Evolutionary conservation across 2,329 filamentous ascomycete species (phyloP).

Genomic region (Claviceps cyperi): DNA sequence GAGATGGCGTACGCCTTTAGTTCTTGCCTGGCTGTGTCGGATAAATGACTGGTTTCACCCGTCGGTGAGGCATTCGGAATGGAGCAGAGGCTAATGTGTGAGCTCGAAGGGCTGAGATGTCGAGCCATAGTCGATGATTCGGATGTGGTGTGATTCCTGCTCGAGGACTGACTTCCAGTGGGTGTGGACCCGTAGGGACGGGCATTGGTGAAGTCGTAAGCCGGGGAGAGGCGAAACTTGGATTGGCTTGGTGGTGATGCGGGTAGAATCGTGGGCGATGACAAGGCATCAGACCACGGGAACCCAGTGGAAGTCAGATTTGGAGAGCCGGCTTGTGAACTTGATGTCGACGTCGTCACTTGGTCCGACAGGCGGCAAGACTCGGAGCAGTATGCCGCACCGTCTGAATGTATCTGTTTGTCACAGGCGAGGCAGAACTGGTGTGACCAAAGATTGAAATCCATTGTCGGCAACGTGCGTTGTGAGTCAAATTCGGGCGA

Average conservation of each 20-base stretch:
- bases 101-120: slow-evolving; percentile 56
- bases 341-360: slow-evolving; percentile 50
- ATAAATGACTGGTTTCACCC: slow-evolving; percentile 44
- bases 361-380: slow-evolving; percentile 78
- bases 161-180: slow-evolving; percentile 18
- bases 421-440: slow-evolving; percentile 93
- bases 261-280: not conserved
- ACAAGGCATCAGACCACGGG: slow-evolving; percentile 25
- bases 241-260: slow-evolving; percentile 11
- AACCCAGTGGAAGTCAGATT: slow-evolving; percentile 35
- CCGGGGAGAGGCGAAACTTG: slow-evolving; percentile 56
- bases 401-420: slow-evolving; percentile 57
- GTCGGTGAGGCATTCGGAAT: slow-evolving; percentile 48
- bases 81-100: slow-evolving; percentile 72
- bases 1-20: slow-evolving; percentile 75
- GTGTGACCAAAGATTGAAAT: slow-evolving; percentile 59
- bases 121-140: slow-evolving; percentile 16
- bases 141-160: slow-evolving; percentile 12
- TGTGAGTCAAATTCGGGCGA: slow-evolving; percentile 9
- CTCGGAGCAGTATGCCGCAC: slow-evolving; percentile 81
- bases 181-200: slow-evolving; percentile 41
- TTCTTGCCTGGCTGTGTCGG: slow-evolving; percentile 64
- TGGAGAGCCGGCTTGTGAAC: slow-evolving; percentile 45
- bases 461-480: slow-evolving; percentile 23
- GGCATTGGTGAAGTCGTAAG: slow-evolving; percentile 58